Conservation (phyloP, 345 rosid genomes). For the Hirschfeldia incana region DNA sequence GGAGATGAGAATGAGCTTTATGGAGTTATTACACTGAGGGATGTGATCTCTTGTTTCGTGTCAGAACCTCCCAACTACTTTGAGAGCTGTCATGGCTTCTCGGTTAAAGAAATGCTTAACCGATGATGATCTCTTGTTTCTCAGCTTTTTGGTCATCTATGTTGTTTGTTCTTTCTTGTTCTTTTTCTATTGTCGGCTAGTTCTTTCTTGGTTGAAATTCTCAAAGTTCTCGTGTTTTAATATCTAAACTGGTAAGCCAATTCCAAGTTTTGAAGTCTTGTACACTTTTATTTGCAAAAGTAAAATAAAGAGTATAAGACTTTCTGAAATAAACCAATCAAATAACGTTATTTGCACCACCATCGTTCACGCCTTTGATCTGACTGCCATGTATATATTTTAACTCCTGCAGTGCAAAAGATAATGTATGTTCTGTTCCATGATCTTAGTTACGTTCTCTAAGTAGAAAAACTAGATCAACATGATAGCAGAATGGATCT, state of each 20-base stretch:
- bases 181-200: background rate
- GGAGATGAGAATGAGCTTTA: conserved; percentile 54
- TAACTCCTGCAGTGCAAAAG: conserved; percentile 7
- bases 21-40: conserved; percentile 87
- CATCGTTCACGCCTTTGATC: background rate
- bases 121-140: conserved; percentile 27
- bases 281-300: background rate
- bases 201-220: background rate
- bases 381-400: background rate
- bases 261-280: background rate
- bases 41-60: conserved; percentile 86
- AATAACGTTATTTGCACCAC: background rate
- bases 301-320: no score
- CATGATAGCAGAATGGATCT: background rate
- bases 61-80: conserved; percentile 72
- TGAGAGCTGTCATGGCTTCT: conserved; percentile 58
- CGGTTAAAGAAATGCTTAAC: conserved; percentile 57
- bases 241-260: background rate
- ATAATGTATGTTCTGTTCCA: background rate
- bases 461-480: background rate
- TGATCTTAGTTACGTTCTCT: background rate
- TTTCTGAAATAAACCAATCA: background rate
- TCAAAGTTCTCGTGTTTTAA: background rate
- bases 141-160: background rate
- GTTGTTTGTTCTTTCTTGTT: background rate